Base-by-base conservation (phyloP, 1,284 basidiomycete genomes). In the Athelia sp. region DNA sequence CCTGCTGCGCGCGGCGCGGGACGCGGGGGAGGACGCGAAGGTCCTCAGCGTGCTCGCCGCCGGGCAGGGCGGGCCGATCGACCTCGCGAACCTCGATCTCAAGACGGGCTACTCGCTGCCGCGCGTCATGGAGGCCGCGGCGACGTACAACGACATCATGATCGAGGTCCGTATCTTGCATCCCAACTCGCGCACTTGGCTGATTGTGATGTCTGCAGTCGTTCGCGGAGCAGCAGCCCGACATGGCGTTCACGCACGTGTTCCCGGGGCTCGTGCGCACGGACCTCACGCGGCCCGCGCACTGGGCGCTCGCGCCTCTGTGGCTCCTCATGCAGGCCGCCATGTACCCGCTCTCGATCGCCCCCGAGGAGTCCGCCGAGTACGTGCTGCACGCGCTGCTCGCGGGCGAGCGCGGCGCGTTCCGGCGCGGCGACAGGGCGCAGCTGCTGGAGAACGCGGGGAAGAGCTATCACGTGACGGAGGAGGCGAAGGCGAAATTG, bases 211-310 rank as follows among this genome's bases (percentile, higher is more conserved):
- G 13, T 19, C 8, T 22, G 32, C 36, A 67, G 64, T 52, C 58
- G 8, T 65, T 66, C 44, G 58, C 62, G 10, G 55, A 58, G 23
- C 57, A 58, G 19, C 50, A 69, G 35, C 69, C 69, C 9, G 54
- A 56, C 35, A 52, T 67, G 29, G 55, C 62, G 4, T 70, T 71
- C 56, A 57, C 59, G 6, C 69, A 71, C 53, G 55, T 54, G n/a
- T 55, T 50, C 45, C 71, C 69, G 0, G 69, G 70, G 11, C 24
- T 58, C 23, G 69, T 71, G 15, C 55, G 59, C 43, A 70, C 69
- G 17, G 54, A 55, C 3, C 21, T 54, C 11, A 38, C 53, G 31
- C 43, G n/a, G 10, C 13, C 22, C n/a, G 21, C 34, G 8, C 14
- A 24, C 8, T 32, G 24, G 17, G 15, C 32, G n/a, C 19, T 47